Base-by-base conservation (phyloP, 495 filamentous ascomycete genomes). In the Penicillium soppii region DNA sequence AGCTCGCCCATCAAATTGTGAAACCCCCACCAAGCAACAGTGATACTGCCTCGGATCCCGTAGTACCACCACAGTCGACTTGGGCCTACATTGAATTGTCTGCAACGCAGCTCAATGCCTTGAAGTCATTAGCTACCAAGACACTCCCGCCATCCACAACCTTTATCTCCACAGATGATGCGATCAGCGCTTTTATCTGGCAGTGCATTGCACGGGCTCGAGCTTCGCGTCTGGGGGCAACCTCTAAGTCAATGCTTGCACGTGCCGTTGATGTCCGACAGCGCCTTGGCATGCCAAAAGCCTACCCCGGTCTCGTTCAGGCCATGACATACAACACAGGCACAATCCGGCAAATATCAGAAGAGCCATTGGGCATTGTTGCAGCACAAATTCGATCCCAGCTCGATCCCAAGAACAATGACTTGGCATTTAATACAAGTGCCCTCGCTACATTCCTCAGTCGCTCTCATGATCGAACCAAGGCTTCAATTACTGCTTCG, bases 111-210 rank as follows among this genome's bases (percentile, higher is more conserved):
- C 62, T 82, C 17, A 32, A 51, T 2, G 50, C 57, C 15, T 63
- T 84, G 9, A 82, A 83, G 47, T 40, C 54, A 6, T 37, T 56
- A 16, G 75, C 77, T 15, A 64, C 49, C 7, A 43, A 65, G 13
- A 63, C 66, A 8, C 53, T 60, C 7, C 43, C 66, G 21, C 21
- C 47, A 5, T 38, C 58, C 3, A 29, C 15, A 7, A 44, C 43
- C 19, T 69, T 62, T 29, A 52, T 74, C 46, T 81, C 80, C 8
- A 83, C 79, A 2, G 77, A 84, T 50, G 82, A 85, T 53, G 65
- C 74, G 7, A 59, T 84, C 20, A 79, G 59, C 39, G 73, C 80
- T 10, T 76, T 82, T 25, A 56, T 84, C 39, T 85, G 73, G 73
- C 71, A 79, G 61, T 72, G 63, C 36, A 52, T 82, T n/a, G 61